Base-by-base conservation (phyloP, 148 eudicot genomes). In the Chenopodium berlandieri region DNA sequence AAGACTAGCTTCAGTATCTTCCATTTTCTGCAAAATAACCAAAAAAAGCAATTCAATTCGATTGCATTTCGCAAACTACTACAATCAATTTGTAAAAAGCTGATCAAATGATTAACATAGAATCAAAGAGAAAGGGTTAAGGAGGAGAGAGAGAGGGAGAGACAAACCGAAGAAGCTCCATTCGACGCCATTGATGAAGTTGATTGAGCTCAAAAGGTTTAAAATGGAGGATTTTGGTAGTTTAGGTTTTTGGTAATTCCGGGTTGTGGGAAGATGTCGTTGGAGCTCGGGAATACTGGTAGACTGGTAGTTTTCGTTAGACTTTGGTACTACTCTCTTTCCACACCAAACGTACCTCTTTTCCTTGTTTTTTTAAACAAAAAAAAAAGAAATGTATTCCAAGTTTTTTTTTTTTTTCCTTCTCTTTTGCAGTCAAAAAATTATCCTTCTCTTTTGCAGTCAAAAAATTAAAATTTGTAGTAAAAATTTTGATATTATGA, bases 1-100 rank as follows among this genome's bases (percentile, higher is more conserved):
- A 81, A 95, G 90, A 81, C 92, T 93, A 60, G 84, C 80, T 83
- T 88, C 85, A 37, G 97, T 86, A 66, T 90, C 94, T 40, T 83
- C 94, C 23, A 80, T 90, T 76, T 82, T 87, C 98, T 95, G 89
- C 82, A 84, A 88, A 75, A 76, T 65, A 30, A 58, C 47, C 60
- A 68, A 73, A 31, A 72, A 63, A 76, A 25, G 58, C 27, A 44
- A 34, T 25, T 44, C 44, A 19, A 25, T 44, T 46, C 20, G 48
- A 71, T 52, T 27, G 17, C 67, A 48, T 47, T n/a, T 34, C 63
- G 20, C 17, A 16, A 58, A 46, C 72, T 64, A 19, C 73, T 47
- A 62, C 8, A 7, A 44, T 74, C 65, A 81, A 81, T 74, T 30
- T 25, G 22, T n/a, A 46, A 72, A n/a, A 58, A 12, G 34, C 19